Base-by-base conservation (phyloP, 2,329 filamentous ascomycete species). In the Ascosphaera acerosa region DNA sequence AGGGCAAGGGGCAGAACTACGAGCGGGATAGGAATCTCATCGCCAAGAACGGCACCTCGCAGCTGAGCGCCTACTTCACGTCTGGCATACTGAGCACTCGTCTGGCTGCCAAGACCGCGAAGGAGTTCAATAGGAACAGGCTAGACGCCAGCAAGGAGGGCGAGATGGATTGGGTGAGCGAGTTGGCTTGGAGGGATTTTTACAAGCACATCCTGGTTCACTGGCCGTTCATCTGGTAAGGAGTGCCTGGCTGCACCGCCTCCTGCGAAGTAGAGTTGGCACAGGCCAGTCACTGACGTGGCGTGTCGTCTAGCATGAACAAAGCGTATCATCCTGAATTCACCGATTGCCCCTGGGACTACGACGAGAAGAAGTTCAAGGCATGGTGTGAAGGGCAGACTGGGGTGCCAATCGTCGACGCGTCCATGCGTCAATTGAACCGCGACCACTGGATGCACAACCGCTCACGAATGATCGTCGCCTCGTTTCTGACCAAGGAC, bases 131-230 rank as follows among this genome's bases (percentile, higher is more conserved):
- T 42, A 66, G 55, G 16, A 47, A 58, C 18, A 59, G 67, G 34
- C 59, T 90, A 2, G 66, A 80, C 36, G 64, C 57, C 1, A 73
- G 74, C 0, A 61, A 63, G 14, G 51, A 64, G 10, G 76, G 76
- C 0, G 71, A 76, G 34, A 57, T 63, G 31, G 58, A 60, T 0
- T 89, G 77, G 77, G 78, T 87, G 38, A 70, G 70, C 32, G 78
- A 89, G 48, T 61, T 89, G 3, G 78, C 76, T 0, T 87, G 78
- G 78, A 60, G 78, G 10, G 78, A 89, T 43, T 89, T 89, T 44
- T 89, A 89, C 53, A 78, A 72, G 43, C 76, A 87, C 46, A 76
- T 91, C 3, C 53, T 91, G 4, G 76, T 71, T 1, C 57, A 82
- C 36, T 90, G 78, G 77, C 82, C 82, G 0, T 82, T 81, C 32